Conservation (phyloP, 345 rosid genomes). For the Geranium rotundifolium region DNA sequence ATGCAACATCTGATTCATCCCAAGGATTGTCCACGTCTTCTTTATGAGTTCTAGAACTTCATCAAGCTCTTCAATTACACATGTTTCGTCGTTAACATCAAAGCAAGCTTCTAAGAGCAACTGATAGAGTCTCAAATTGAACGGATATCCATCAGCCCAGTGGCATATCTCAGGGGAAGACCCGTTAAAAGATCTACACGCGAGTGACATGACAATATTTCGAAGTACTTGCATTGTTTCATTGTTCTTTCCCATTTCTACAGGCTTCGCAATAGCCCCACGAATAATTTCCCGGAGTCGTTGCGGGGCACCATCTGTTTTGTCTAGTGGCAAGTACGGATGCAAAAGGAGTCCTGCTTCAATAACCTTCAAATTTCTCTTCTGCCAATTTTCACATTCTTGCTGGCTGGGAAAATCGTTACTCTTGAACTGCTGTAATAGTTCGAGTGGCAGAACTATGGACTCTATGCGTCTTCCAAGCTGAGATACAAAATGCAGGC, state of each 20-base stretch:
- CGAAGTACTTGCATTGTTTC: slow-evolving; percentile 66
- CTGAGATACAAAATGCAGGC: slow-evolving; percentile 27
- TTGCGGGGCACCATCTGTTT: slow-evolving; percentile 35
- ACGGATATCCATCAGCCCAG: slow-evolving; percentile 90
- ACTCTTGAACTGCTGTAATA: slow-evolving; percentile 68
- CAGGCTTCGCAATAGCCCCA: slow-evolving; percentile 45
- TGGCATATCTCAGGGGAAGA: slow-evolving; percentile 57
- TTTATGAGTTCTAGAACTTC: slow-evolving; percentile 79
- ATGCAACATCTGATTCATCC: slow-evolving; percentile 62
- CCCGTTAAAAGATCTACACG: slow-evolving; percentile 50
- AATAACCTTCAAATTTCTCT: slow-evolving; percentile 68
- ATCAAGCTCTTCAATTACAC: slow-evolving; percentile 73
- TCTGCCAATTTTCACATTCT: slow-evolving; percentile 77
- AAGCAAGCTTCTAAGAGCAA: slow-evolving; percentile 75
- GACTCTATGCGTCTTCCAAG: slow-evolving; percentile 77
- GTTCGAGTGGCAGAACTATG: slow-evolving; percentile 78
- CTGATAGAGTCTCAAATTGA: slow-evolving; percentile 67
- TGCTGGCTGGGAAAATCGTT: slow-evolving; percentile 62
- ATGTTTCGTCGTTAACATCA: slow-evolving; percentile 60
- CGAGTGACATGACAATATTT: slow-evolving; percentile 54
- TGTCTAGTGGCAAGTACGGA: slow-evolving; percentile 53
- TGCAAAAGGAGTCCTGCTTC: slow-evolving; percentile 80
- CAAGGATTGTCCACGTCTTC: slow-evolving; percentile 87
- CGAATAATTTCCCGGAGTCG: slow-evolving; percentile 45
- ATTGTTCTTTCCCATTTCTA: slow-evolving; percentile 56